These are phyloP conservation scores for Casuarina equisetifolia DNA, from an alignment of 306 rosid genomes.

Conservation along the genomic window DNA sequence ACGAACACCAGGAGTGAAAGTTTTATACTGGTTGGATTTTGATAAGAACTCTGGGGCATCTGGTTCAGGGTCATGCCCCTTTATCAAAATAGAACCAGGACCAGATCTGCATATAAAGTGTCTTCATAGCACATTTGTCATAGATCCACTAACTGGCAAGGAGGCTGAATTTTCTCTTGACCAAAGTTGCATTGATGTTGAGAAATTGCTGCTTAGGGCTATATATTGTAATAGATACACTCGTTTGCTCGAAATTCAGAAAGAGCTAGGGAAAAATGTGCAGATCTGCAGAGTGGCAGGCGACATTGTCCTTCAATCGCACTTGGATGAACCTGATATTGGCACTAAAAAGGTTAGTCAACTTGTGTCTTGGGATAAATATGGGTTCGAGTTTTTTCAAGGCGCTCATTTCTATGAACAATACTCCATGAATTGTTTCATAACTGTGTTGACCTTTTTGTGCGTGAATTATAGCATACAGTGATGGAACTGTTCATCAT, in stretches of 20 bases:
- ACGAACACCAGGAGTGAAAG: conserved; percentile 87
- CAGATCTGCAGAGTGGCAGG: conserved; percentile 67
- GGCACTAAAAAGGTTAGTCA: conserved; percentile 68
- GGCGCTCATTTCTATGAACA: background rate
- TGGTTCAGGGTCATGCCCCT: conserved; percentile 72
- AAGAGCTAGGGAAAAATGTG: conserved; percentile 66
- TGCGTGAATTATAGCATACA: background rate
- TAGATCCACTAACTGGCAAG: conserved; percentile 86
- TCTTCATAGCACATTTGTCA: conserved; percentile 76
- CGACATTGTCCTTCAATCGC: conserved; percentile 76
- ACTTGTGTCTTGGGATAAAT: conserved; percentile 2
- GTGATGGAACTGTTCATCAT: background rate
- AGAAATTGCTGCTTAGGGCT: conserved; percentile 83
- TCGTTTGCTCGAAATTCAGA: conserved; percentile 89
- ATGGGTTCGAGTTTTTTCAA: background rate
- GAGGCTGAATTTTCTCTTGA: conserved; percentile 84
- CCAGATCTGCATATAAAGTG: conserved; percentile 84
- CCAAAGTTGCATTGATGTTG: conserved; percentile 92
- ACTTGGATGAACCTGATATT: conserved; percentile 49
- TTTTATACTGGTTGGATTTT: conserved; percentile 88
- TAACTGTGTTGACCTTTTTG: background rate
- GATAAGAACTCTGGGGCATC: conserved; percentile 65
- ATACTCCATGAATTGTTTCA: background rate
- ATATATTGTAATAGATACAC: conserved; percentile 90
- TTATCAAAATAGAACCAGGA: conserved; percentile 89